Evolutionary conservation across 75 land plant genomes (phyloP), one percentile per base, ranked within the genome.

Genomic region (Ceratopteris richardii): DNA sequence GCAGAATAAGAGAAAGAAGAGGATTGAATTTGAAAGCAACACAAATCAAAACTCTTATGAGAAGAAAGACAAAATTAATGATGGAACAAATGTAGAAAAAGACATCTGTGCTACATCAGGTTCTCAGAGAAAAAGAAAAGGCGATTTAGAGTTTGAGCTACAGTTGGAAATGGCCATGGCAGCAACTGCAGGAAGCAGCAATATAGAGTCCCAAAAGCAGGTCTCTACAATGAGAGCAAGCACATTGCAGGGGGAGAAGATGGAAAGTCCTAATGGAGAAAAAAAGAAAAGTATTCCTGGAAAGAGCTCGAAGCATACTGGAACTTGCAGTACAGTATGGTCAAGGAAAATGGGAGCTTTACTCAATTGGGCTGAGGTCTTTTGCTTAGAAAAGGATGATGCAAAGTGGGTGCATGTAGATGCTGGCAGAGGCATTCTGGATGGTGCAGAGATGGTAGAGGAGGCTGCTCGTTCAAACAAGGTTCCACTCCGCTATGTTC

Each of bases 341-440:
- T 83, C 96, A 24, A 66, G 80, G 60, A 93, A 78, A 65, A 68
- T 59, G 30, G 99, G 83, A 6, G 70, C 99, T 50, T 69, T 81
- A 29, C 55, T 95, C 58, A 81, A 74, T 61, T 95, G 96, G 96
- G 91, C 99, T 25, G 99, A 95, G 66, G 82, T 95, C 56, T 95
- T 63, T 63, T 90, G 91, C 56, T 91, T 85, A 26, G 99, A 83
- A 39, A 71, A 62, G 18, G 51, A 66, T 56, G 76, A 70, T 41
- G 97, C 95, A 56, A 87, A 74, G 57, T 95, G 99, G 99, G 76
- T 95, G 20, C 99, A 95, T 77, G 80, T 90, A 50, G 99, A 95
- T 84, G 90, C 79, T 62, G 72, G 72, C 6, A 86, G 83, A 73
- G 71, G 74, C 3, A 44, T 86, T 48, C 57, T 95, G 54, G 86